Percentiles rank a stretch among this genome's conserved stretches.
Conservation (phyloP, 768 basidiomycete species). For the Mycena alexandri region DNA sequence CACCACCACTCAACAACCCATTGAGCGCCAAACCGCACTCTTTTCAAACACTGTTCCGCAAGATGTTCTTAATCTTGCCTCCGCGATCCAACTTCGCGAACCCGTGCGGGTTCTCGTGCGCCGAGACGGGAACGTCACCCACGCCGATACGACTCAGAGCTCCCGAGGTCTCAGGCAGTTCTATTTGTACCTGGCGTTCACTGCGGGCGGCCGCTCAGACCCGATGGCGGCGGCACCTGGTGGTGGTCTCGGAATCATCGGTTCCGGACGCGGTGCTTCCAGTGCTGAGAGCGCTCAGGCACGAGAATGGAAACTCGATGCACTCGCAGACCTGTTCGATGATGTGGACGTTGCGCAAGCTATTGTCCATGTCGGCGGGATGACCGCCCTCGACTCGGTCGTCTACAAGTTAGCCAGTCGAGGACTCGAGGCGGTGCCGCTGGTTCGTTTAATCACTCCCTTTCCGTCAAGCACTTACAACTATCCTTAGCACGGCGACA, state of each 20-base stretch:
- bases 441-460: slow-evolving; percentile 67
- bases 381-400: slow-evolving; percentile 89
- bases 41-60: slow-evolving; percentile 99
- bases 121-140: slow-evolving; percentile 86
- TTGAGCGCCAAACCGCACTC: slow-evolving; percentile 92
- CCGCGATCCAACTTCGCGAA: slow-evolving; percentile 93
- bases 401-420: slow-evolving; percentile 90
- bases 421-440: slow-evolving; percentile 87
- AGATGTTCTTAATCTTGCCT: slow-evolving; percentile 96
- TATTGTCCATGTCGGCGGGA: slow-evolving; percentile 90
- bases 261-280: slow-evolving; percentile 87
- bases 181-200: slow-evolving; percentile 96
- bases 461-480: slow-evolving; percentile 35
- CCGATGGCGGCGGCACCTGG: slow-evolving; percentile 57
- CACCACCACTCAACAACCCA: slow-evolving; percentile 48
- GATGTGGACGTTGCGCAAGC: slow-evolving; percentile 86
- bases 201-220: slow-evolving; percentile 82
- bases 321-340: slow-evolving; percentile 89
- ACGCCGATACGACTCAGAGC: slow-evolving; percentile 73
- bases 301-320: slow-evolving; percentile 95
- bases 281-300: slow-evolving; percentile 89
- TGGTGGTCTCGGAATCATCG: slow-evolving; percentile 89
- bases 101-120: slow-evolving; percentile 98
- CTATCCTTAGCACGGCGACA: slow-evolving; percentile 83
- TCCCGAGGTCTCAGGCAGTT: slow-evolving; percentile 93